These are phyloP conservation scores for Gonapodya prolifera DNA, from an alignment of 192 early-diverging fungal genomes.

Conservation along the genomic window DNA sequence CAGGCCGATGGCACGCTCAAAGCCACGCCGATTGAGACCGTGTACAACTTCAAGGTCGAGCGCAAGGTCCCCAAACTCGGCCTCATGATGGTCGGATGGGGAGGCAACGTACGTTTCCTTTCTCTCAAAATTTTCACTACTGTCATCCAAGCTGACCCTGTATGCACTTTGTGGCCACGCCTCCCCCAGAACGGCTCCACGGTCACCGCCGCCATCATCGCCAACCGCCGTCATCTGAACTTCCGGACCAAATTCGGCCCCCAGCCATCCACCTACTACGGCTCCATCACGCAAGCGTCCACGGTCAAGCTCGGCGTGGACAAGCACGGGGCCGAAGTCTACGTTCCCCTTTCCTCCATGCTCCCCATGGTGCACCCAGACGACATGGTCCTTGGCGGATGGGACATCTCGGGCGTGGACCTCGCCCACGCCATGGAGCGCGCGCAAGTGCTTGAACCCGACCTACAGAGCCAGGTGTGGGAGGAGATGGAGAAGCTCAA, in stretches of 20 bases:
- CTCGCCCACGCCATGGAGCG: conserved; percentile 88
- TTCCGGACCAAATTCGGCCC: conserved; percentile 92
- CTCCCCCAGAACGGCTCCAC: conserved; percentile 99
- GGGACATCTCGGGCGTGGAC: conserved; percentile 86
- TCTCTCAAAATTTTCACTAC: background rate
- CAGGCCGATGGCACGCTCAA: conserved; percentile 51
- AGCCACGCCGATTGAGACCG: conserved; percentile 73
- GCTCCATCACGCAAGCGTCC: conserved; percentile 90
- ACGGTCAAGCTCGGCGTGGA: conserved; percentile 87
- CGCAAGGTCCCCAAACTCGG: conserved; percentile 68
- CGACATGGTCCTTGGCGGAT: conserved; percentile 94
- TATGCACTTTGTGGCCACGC: too few species aligned
- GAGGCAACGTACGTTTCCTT: too few species aligned
- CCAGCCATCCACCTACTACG: conserved; percentile 92
- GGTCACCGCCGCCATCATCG: conserved; percentile 88
- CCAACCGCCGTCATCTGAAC: conserved; percentile 74
- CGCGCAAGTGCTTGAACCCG: conserved; percentile 89
- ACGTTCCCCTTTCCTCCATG: conserved; percentile 83
- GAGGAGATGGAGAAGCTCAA: conserved; percentile 66
- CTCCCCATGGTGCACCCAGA: conserved; percentile 96
- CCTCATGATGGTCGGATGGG: conserved; percentile 98
- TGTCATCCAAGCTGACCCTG: too few species aligned
- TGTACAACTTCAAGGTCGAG: conserved; percentile 83
- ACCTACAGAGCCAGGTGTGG: conserved; percentile 86
- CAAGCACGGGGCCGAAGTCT: conserved; percentile 70